Evolutionary conservation across 495 filamentous ascomycete species (phyloP), one percentile per base, ranked within the genome.

Genomic region (Penicillium bialowiezense): DNA sequence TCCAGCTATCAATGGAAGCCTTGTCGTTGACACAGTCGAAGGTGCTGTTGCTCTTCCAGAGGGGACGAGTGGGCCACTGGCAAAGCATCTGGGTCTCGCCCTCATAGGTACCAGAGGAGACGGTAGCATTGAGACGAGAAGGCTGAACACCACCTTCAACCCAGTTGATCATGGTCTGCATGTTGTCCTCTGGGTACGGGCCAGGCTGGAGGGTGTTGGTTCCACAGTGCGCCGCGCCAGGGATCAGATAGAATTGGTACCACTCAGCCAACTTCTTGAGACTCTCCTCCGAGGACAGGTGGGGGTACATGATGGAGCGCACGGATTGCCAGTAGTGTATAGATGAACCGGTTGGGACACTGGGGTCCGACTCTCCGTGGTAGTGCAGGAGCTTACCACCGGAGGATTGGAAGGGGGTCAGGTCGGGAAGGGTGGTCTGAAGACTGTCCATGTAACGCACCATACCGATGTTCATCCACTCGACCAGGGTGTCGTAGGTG

Each of bases 331-430:
- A 68, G 47, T 75, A 81, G 19, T 68, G 69, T 6, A 77, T 65
- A 0, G 74, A 78, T 1, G 71, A 75, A 13, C 48, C 73, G 0
- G 75, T 62, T 1, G 77, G 75, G 28, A 82, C 75, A 18, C 56
- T 58, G 40, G 55, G 53, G 53, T 80, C 78, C 3, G 72, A 63
- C 56, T 80, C 76, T 24, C 79, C 78, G 48, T 82, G 78, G 48
- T 67, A 71, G 44, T 73, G 74, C 5, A 80, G 43, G 24, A 82
- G 50, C 54, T 81, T 81, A 10, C 76, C 76, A 18, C 79, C 79
- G 2, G 66, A 50, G 7, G 58, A 29, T 19, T 72, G 65, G 53
- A 74, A 79, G 0, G 58, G 37, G 0, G 57, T 65, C 2, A 80
- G 56, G 35, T 82, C 77, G 5, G 76, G 72, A 55, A 68, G 66